Base-by-base conservation (phyloP, 1,139 yeast species). In the Geotrichum restrictum region DNA sequence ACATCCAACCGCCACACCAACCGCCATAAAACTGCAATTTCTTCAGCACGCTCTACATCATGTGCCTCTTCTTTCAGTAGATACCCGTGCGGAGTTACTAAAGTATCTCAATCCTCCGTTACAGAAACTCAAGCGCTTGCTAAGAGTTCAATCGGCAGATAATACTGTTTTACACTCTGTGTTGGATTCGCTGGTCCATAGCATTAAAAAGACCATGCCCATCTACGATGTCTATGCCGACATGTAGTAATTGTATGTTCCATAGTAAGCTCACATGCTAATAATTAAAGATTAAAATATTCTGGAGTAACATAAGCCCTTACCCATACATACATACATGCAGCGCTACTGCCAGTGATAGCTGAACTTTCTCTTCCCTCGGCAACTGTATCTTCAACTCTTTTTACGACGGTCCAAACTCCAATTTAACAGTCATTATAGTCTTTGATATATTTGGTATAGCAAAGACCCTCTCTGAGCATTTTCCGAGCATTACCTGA, bases 211-310 rank as follows among this genome's bases (percentile, higher is more conserved):
- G 3, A 21, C 48, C 8, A 45, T 45, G 31, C 48, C 48, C 1
- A n/a, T 14, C 13, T 22, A 45, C 34, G 48, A 45, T 31, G 41
- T 43, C 6, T 43, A 43, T 32, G 38, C 39, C 19, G 39, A 43
- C 7, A 6, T 13, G 10, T 19, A 37, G n/a, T 19, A 3, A 36
- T 2, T 14, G 39, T 3, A 8, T 14, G 2, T n/a, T n/a, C n/a
- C n/a, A n/a, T n/a, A n/a, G n/a, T n/a, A n/a, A n/a, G n/a, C n/a
- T n/a, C n/a, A n/a, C 29, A 24, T 8, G 5, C 29, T 24, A 24
- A 34, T 34, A 34, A n/a, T n/a, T 5, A 34, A 34, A n/a, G 10
- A n/a, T 16, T 34, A n/a, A 34, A 34, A 4, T 4, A n/a, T n/a
- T 34, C 8, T 34, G 13, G 33, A 31, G 13, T 13, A 36, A 36